Evolutionary conservation across 495 filamentous ascomycete species (phyloP).

Genomic region (Sordaria brevicollis): DNA sequence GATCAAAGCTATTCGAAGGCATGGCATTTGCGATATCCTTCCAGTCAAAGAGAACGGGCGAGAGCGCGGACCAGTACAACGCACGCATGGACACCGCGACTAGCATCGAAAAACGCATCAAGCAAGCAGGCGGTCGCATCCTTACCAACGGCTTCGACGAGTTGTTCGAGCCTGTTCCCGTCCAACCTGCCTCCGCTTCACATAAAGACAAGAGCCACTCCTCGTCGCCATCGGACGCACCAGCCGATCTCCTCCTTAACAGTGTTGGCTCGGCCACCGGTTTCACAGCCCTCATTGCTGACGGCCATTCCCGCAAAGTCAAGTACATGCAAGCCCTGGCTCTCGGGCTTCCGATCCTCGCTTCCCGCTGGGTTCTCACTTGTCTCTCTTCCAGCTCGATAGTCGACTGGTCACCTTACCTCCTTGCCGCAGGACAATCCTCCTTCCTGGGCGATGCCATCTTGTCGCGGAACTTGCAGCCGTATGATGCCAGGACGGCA

Average conservation of each 20-base stretch:
- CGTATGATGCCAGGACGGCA: conserved; percentile 47
- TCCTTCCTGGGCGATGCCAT: conserved; percentile 65
- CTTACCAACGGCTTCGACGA: conserved; percentile 72
- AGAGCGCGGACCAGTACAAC: conserved; percentile 39
- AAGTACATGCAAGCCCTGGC: conserved; percentile 97
- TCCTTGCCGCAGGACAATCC: conserved; percentile 79
- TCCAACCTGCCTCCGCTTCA: conserved; percentile 11
- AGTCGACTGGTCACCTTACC: conserved; percentile 69
- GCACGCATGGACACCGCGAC: conserved; percentile 34
- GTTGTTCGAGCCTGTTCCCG: conserved; percentile 53
- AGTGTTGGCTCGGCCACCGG: conserved; percentile 44
- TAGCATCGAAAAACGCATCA: conserved; percentile 33
- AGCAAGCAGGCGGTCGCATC: conserved; percentile 58
- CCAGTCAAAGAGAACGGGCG: conserved; percentile 38
- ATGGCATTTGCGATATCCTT: conserved; percentile 80
- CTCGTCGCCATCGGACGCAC: conserved; percentile 5
- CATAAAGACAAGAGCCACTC: background rate
- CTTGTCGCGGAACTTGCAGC: conserved; percentile 56
- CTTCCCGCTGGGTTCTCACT: conserved; percentile 67
- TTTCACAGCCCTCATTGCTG: conserved; percentile 78
- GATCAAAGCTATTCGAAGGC: conserved; percentile 47
- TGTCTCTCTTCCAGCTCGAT: conserved; percentile 50
- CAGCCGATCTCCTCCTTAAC: conserved; percentile 24
- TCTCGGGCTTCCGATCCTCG: conserved; percentile 76
- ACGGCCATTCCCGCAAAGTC: conserved; percentile 74